These are phyloP conservation scores for Rosa chinensis DNA, from an alignment of 306 rosid genomes.

Conservation along the genomic window DNA sequence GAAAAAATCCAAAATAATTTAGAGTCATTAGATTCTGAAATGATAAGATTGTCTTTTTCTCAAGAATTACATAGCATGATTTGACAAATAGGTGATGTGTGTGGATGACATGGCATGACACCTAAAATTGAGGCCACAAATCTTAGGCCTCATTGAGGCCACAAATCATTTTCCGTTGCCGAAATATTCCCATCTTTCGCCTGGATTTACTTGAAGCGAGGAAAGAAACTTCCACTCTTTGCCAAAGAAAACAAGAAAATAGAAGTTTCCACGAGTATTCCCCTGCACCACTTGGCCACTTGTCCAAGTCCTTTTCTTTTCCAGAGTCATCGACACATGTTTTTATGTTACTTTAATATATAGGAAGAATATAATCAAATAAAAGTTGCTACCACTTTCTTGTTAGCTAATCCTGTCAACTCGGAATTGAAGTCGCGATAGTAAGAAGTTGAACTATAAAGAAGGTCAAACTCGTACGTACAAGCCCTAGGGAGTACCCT, in stretches of 20 bases:
- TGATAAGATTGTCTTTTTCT: too few species aligned
- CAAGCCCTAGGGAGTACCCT: neutral
- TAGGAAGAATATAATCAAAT: neutral
- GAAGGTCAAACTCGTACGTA: neutral
- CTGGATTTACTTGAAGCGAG: neutral
- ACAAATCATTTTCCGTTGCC: too few species aligned
- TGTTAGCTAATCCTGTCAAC: neutral
- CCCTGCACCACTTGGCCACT: neutral
- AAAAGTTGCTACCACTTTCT: neutral
- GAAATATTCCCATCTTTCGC: neutral
- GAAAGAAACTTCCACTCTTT: constrained; percentile 16
- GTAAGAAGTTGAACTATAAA: neutral
- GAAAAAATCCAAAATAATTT: too few species aligned
- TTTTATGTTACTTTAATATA: constrained; percentile 1
- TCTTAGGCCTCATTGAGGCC: too few species aligned
- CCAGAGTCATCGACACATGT: neutral
- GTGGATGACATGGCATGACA: too few species aligned
- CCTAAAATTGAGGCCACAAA: too few species aligned
- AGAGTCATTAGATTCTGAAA: too few species aligned
- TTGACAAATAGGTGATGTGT: too few species aligned
- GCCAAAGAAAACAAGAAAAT: neutral
- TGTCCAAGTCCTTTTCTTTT: neutral
- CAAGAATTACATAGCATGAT: too few species aligned
- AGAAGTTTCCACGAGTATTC: neutral
- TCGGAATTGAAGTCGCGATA: neutral